Base-by-base conservation (phyloP, 2,329 filamentous ascomycete genomes). In the Diplodia sapinea region DNA sequence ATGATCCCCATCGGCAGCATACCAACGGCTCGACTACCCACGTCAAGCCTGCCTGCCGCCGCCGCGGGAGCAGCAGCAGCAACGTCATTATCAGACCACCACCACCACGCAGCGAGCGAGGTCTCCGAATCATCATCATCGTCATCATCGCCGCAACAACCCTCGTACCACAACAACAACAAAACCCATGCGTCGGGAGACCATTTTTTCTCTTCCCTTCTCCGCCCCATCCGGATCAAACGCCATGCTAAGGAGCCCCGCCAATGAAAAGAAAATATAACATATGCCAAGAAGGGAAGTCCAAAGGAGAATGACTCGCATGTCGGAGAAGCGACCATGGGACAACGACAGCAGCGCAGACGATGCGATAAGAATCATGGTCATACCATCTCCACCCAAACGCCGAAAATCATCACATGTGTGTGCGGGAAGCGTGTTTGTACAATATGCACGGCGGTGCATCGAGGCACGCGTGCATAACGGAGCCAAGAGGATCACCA, bases 1-100 rank as follows among this genome's bases (percentile, higher is more conserved):
- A 63, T 63, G 59, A 63, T 63, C 29, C 59, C 59, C 40, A 63
- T 63, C 59, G 52, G 59, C 59, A 63, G 59, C 47, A 31, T 63
- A 38, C 59, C 59, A 11, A 52, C 59, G 3, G 15, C 59, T 15
- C 59, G 31, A 47, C 13, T 61, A 9, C 38, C 38, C 5, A n/a
- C 40, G 20, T 51, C 29, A 17, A 33, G 15, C 47, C 47, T 31
- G 7, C 43, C 51, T 12, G 33, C 59, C 47, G 43, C 33, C 56
- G 40, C 40, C 38, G 56, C 26, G 26, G 57, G 9, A 38, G 33
- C 3, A n/a, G 26, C 23, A 15, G 47, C 12, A 17, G 4, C 43
- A 36, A 38, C 43, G 43, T 26, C 33, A 26, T 51, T 23, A 49
- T 49, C 36, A 43, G 20, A 47, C 59, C 43, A 36, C 26, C 26